Conservation (phyloP, 306 rosid genomes). For the Prunus campanulata region DNA sequence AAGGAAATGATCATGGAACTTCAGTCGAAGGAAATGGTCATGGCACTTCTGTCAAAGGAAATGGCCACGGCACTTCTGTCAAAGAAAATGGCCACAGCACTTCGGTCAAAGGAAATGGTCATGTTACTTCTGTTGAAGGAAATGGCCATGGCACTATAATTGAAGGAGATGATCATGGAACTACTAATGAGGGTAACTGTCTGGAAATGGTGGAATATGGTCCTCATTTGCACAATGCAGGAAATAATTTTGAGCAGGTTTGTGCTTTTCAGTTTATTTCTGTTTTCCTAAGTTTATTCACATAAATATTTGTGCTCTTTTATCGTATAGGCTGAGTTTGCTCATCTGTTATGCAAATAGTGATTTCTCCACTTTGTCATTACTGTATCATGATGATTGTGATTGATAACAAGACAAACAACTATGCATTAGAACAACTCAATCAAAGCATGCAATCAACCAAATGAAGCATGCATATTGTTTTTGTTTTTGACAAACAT, state of each 20-base stretch:
- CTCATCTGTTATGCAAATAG: not conserved
- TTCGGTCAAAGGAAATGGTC: not conserved
- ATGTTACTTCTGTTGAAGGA: not conserved
- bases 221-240: not conserved
- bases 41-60: not conserved
- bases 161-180: slow-evolving; percentile 8
- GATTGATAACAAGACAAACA: not conserved
- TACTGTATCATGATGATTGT: not conserved
- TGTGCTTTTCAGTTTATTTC: slow-evolving; percentile 6
- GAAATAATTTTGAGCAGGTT: slow-evolving; percentile 32
- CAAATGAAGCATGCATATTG: not conserved
- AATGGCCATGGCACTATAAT: not conserved
- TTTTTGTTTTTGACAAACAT: not conserved
- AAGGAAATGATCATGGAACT: not conserved
- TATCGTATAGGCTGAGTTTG: not conserved
- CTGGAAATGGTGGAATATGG: not conserved
- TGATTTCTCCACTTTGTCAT: not conserved
- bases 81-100: not conserved
- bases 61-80: not conserved
- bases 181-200: not conserved
- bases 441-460: slow-evolving; percentile 3
- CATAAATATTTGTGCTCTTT: not conserved
- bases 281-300: not conserved
- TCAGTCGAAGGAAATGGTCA: not conserved
- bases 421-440: not conserved